Evolutionary conservation across 257 asterid genomes (phyloP), one percentile per base, ranked within the genome.

Genomic region (Cinchona pubescens): DNA sequence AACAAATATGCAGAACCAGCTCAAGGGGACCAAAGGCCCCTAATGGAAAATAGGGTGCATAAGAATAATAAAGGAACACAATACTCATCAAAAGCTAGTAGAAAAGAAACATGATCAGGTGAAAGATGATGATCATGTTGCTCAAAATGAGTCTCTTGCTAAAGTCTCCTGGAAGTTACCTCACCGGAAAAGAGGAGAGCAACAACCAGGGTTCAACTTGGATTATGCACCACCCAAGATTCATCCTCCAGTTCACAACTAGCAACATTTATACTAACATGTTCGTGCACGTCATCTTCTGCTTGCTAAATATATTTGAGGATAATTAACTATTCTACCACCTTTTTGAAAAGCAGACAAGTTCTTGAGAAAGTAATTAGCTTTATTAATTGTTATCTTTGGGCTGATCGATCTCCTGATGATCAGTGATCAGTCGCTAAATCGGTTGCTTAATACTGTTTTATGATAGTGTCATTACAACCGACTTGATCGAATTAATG

Each of bases 151-250:
- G 68, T 58, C 84, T 70, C 73, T 25, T 51, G 75, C 29, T 14
- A 62, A 75, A n/a, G 89, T 87, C 38, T 43, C 86, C 16, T 90
- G 96, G 97, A 88, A 60, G 79, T 82, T 90, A 62, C 88, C 90
- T 46, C 84, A 81, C 35, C 81, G 76, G 83, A 83, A 82, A 78
- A 79, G 76, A 75, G 87, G 80, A 45, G 89, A 87, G 45, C 68
- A 77, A 21, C 88, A 88, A 73, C 87, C 92, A 18, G 89, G 87
- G 78, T 83, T 86, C 75, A 83, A 88, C 77, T 32, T 87, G 79
- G 97, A 92, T 71, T 92, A 92, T 62, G 79, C 85, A 84, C 96
- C 96, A 9, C 96, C 98, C 3, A 81, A 80, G 82, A 89, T 92
- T 4, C 97, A 93, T 34, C 98, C 98, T 79, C 89, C 91, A 3